Percentiles rank a stretch among this genome's conserved stretches.
phyloP scores from a whole-genome alignment of 371 early-diverging fungal species.

The Mucor irregularis region DNA sequence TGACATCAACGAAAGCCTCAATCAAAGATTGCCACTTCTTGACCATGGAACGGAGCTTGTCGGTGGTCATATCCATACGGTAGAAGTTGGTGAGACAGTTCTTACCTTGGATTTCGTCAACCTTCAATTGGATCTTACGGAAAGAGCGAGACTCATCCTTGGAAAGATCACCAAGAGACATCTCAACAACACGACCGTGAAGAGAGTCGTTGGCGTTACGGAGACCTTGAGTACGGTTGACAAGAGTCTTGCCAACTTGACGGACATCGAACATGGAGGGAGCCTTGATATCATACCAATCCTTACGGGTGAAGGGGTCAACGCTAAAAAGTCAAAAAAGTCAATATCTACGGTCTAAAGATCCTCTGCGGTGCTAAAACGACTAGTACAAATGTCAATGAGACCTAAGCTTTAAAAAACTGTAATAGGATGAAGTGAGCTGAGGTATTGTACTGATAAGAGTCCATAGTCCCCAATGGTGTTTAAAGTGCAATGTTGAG shows the following conservation, averaged over 20 bases:
- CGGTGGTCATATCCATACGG: constrained; percentile 99
- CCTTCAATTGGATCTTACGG: constrained; percentile 98
- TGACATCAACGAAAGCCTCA: constrained; percentile 98
- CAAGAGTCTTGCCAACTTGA: constrained; percentile 97
- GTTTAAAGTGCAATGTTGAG: neutral
- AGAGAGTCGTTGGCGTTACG: constrained; percentile 96
- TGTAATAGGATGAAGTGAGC: neutral
- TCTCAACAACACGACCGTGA: constrained; percentile 97
- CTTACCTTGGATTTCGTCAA: constrained; percentile 98
- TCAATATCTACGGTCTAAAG: no score
- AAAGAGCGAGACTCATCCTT: constrained; percentile 93
- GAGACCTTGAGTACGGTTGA: constrained; percentile 99
- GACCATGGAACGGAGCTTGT: constrained; percentile 99
- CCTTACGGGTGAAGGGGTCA: constrained; percentile 98
- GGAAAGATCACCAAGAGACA: constrained; percentile 98
- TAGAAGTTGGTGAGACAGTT: constrained; percentile 99
- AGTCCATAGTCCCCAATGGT: neutral
- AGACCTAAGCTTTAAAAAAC: no score
- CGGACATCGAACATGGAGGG: constrained; percentile 95
- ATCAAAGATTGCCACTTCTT: constrained; percentile 99
- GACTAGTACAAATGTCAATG: no score
- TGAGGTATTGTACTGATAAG: neutral
- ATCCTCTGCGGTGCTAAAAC: no score
- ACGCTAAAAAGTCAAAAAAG: constrained; percentile 49
- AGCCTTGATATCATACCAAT: constrained; percentile 99